phyloP scores from a whole-genome alignment of 2,329 filamentous ascomycete species.

The Penicillium sp. region DNA sequence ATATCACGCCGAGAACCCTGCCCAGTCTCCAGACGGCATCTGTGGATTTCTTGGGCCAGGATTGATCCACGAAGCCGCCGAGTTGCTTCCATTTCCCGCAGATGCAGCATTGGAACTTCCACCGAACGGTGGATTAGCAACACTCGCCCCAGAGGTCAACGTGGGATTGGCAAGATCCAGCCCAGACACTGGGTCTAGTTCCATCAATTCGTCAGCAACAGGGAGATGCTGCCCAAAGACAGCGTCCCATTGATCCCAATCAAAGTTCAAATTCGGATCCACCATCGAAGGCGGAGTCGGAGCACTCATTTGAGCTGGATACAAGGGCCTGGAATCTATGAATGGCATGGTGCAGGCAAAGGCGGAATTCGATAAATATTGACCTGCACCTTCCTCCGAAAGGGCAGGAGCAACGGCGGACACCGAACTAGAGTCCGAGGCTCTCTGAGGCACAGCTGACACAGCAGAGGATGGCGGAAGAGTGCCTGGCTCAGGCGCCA shows the following conservation, averaged over 20 bases:
- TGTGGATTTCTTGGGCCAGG: background rate
- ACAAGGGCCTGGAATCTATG: constrained; percentile 19
- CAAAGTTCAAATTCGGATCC: constrained; percentile 41
- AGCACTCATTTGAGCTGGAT: constrained; percentile 12
- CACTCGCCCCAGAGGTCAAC: constrained; percentile 1
- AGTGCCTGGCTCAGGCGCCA: constrained; percentile 2
- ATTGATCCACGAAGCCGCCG: constrained; percentile 8
- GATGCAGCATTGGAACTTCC: background rate
- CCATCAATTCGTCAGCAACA: constrained; percentile 40
- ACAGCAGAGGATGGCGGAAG: constrained; percentile 8
- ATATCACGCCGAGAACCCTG: constrained; percentile 3
- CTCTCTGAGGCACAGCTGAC: constrained; percentile 11
- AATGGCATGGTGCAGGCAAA: constrained; percentile 14
- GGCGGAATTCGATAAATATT: background rate
- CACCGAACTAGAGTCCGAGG: background rate
- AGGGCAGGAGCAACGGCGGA: constrained; percentile 3
- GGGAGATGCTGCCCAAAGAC: constrained; percentile 44
- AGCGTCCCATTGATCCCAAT: constrained; percentile 47
- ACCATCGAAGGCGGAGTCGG: constrained; percentile 35
- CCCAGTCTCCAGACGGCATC: constrained; percentile 8
- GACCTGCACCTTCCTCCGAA: background rate
- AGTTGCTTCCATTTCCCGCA: background rate
- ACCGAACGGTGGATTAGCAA: background rate
- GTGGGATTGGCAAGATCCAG: constrained; percentile 30
- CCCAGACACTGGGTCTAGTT: constrained; percentile 35